Evolutionary conservation across 371 early-diverging fungal genomes (phyloP), one percentile per base, ranked within the genome.

Genomic region (Funneliformis caledonium): DNA sequence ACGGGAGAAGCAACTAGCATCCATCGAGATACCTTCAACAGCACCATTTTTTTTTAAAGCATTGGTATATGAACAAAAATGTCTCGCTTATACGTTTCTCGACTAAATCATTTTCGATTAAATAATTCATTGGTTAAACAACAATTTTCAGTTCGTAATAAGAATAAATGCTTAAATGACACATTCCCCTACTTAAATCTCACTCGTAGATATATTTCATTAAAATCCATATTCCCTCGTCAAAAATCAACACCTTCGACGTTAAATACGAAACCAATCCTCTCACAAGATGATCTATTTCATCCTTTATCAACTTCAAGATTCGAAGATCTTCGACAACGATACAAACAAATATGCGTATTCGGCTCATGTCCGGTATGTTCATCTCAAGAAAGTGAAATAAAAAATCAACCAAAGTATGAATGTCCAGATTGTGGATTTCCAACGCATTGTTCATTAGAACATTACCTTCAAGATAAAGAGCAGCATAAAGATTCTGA

Each of bases 401-500:
- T 33, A 47, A 37, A 56, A 31, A 33, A 42, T 19, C 59, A 37
- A 61, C 80, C 52, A 62, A 82, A 72, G 85, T 93, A 87, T 78
- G 94, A 93, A 82, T 95, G 95, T 82, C 93, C 95, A 14, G 92
- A 92, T 68, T 95, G 95, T 84, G 95, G 95, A 42, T 93, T 92
- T 76, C 95, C 95, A 60, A 95, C 95, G 9, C 95, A 95, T 82
- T 95, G 95, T 83, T 88, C 89, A 76, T 89, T 91, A 77, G 90
- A 91, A 73, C 95, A 95, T 85, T 94, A 94, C 88, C 80, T 87
- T 48, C 83, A 85, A 81, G 94, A 92, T 60, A 85, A 84, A 73
- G 85, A 85, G 37, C 87, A 90, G 10, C 92, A 93, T 81, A 81
- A 48, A 52, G 22, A 68, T 77, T 72, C 87, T 48, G 85, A 89